Conservation (phyloP, 192 early-diverging fungal species). For the Pecoramyces ruminantium region DNA sequence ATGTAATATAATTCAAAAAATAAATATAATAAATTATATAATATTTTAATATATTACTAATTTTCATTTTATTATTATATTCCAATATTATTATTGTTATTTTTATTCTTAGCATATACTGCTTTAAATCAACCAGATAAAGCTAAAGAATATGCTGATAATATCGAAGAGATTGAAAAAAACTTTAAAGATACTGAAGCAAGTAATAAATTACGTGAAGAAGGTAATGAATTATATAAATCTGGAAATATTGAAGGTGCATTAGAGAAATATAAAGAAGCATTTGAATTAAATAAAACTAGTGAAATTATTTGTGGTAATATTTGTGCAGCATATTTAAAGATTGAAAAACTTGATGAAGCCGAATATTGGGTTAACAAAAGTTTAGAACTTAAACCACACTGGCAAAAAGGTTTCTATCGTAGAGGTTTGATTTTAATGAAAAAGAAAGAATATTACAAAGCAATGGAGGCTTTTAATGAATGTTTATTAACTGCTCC, state of each 20-base stretch:
- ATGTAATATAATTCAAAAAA: too few species aligned
- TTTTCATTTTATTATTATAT: too few species aligned
- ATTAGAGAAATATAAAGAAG: not conserved
- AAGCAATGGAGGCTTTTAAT: not conserved
- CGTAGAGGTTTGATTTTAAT: not conserved
- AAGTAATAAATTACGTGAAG: not conserved
- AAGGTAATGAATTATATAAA: not conserved
- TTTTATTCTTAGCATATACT: not conserved
- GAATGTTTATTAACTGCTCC: not conserved
- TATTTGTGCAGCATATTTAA: not conserved
- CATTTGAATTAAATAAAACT: not conserved
- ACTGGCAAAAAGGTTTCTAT: not conserved
- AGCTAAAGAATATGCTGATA: not conserved
- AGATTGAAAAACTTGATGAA: not conserved
- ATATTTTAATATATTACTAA: too few species aligned
- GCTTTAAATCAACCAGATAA: not conserved
- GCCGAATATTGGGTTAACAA: not conserved
- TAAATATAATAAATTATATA: too few species aligned
- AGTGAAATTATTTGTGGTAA: not conserved
- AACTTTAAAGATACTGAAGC: not conserved
- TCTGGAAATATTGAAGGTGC: not conserved
- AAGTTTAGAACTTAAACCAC: not conserved
- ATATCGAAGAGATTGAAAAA: not conserved
- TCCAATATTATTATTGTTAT: not conserved
- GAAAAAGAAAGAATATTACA: not conserved